Evolutionary conservation across 257 asterid genomes (phyloP), one percentile per base, ranked within the genome.

Genomic region (Solanum acaule): DNA sequence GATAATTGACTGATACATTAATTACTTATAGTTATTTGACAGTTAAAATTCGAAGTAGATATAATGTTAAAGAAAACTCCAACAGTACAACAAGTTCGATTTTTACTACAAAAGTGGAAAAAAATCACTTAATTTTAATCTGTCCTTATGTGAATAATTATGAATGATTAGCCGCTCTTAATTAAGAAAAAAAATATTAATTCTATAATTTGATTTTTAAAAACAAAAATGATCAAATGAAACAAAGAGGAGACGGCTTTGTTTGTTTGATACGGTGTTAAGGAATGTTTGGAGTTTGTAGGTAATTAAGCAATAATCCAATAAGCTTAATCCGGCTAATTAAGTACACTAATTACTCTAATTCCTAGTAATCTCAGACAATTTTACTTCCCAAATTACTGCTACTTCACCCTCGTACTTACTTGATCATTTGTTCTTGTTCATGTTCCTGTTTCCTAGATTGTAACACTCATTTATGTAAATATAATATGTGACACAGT

Each of bases 241-340:
- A 81, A 71, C 83, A 68, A 82, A 20, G 42, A 12, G 20, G 2
- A 89, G 92, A 77, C 94, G 95, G 95, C 94, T 89, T 16, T 86
- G 5, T 85, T 93, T 91, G 96, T 93, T 86, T 92, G 89, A 91
- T 92, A 10, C 40, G 85, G 38, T 87, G 91, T 88, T 72, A 40
- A 83, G 87, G 86, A 93, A 87, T 86, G 87, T 86, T 92, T 91
- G 91, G 90, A 77, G 18, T 71, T 86, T 72, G 89, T 84, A 67
- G 76, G 16, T 2, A n/a, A 46, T 63, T 70, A 87, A 42, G 59
- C 59, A 88, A 89, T 89, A 87, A 89, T 89, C 93, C 94, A 63
- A 90, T 89, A 78, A 78, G 59, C 90, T 92, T 65, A 94, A 75
- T 92, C 87, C 81, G 87, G 88, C 82, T 29, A 79, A 79, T 46